Base-by-base conservation (phyloP, 2,329 filamentous ascomycete species). In the Monosporascus sp. region DNA sequence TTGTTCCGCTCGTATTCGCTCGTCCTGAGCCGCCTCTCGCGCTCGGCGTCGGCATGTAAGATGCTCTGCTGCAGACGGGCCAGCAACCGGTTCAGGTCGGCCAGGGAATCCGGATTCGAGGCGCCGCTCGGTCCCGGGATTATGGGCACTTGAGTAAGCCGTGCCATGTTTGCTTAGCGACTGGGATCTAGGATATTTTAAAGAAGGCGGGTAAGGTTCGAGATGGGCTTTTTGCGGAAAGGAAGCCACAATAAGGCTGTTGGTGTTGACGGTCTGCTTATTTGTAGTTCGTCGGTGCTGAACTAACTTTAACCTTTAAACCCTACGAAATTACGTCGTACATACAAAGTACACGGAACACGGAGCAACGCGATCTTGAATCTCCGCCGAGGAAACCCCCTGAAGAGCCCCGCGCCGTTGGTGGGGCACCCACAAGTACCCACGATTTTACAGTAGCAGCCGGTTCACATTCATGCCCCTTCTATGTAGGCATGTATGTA, bases 1-100 rank as follows among this genome's bases (percentile, higher is more conserved):
- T 80, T 82, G 57, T 78, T 77, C 55, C 88, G 79, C 71, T 90
- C 87, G 63, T 83, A 86, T 63, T 81, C 82, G 59, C 81, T 88
- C 31, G 75, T 74, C 51, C 81, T 75, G 47, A 89, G 70, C 48
- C 79, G 72, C 46, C 70, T 72, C 66, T 84, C 81, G 48, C 79
- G 77, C 50, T 85, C 81, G 51, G 79, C 75, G 56, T 84, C 79
- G 31, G 82, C 76, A 52, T 81, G 80, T 38, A 90, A 75, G 50
- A 91, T 76, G 37, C 75, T 83, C 55, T 81, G 78, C 61, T 89
- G 84, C 38, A 91, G 74, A 35, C 87, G 83, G 49, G 73, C 71
- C 6, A 92, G 78, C 48, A 91, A 75, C 38, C 85, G 80, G 43
- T 76, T 80, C 18, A 92, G 77, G 62, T 89, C 78, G 25, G 71